Evolutionary conservation across 1,139 yeast genomes (phyloP).

Genomic region (Debaryomyces subglobosus): DNA sequence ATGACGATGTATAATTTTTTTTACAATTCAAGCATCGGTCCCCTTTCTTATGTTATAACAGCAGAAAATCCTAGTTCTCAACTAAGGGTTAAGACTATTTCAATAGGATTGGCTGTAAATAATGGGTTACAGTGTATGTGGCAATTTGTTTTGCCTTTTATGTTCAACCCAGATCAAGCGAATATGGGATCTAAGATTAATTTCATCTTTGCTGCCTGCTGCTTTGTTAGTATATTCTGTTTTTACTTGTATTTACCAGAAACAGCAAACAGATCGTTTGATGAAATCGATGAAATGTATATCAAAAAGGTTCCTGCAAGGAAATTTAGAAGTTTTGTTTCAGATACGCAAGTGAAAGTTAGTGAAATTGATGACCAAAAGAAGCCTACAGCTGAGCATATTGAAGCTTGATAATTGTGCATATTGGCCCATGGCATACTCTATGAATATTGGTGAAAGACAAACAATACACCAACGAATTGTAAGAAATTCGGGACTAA

Average conservation of each 20-base stretch:
- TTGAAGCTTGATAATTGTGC: background rate
- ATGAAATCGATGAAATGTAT: conserved; percentile 26
- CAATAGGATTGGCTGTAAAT: conserved; percentile 9
- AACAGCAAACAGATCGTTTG: conserved; percentile 35
- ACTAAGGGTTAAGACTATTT: conserved; percentile 21
- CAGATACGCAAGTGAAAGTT: background rate
- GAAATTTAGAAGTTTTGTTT: background rate
- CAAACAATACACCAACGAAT: no score
- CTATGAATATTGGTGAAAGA: no score
- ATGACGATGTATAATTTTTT: conserved; percentile 19
- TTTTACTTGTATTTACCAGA: conserved; percentile 32
- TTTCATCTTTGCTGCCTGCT: conserved; percentile 9
- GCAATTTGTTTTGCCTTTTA: conserved; percentile 21
- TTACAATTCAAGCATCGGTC: conserved; percentile 20
- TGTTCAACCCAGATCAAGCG: conserved; percentile 22
- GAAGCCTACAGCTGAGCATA: background rate
- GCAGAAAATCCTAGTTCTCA: conserved; percentile 17
- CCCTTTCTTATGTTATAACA: conserved; percentile 16
- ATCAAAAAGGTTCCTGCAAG: background rate
- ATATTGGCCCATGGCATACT: no score
- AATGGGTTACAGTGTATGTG: conserved; percentile 13
- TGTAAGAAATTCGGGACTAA: no score
- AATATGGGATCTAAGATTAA: conserved; percentile 18
- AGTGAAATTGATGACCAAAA: background rate
- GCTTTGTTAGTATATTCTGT: conserved; percentile 6